Evolutionary conservation across 139 green algal species (phyloP).

Genomic region (Auxenochlorella protothecoides): DNA sequence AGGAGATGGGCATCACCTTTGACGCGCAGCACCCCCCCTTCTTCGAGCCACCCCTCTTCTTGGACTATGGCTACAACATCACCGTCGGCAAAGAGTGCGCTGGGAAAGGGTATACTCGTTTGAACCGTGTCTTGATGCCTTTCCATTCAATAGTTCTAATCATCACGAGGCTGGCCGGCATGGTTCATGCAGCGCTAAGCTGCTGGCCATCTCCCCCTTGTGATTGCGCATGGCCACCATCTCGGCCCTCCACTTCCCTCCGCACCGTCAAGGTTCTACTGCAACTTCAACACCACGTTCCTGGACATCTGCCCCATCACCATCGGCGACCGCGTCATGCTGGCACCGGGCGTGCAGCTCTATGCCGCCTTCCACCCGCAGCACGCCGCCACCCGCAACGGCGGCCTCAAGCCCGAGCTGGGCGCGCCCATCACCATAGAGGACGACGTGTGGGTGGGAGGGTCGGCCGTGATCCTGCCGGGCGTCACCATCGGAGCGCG

Average conservation of each 20-base stretch:
- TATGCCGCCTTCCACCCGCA: conserved; percentile 27
- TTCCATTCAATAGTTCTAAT: too few relatives aligned
- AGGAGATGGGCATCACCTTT: conserved; percentile 19
- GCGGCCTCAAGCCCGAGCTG: conserved; percentile 12
- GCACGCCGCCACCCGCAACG: conserved; percentile 11
- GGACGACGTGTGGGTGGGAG: conserved; percentile 25
- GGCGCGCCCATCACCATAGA: conserved; percentile 17
- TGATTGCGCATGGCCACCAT: not conserved
- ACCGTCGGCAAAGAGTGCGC: conserved; percentile 14
- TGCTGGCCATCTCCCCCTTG: not conserved
- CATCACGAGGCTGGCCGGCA: too few relatives aligned
- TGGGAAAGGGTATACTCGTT: not conserved
- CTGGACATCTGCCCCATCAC: conserved; percentile 31
- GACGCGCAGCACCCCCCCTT: conserved; percentile 25
- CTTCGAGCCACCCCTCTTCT: conserved; percentile 36
- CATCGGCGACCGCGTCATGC: conserved; percentile 32
- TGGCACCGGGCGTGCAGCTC: conserved; percentile 36
- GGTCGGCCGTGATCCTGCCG: conserved; percentile 16
- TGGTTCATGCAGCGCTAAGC: too few relatives aligned
- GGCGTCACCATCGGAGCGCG: conserved; percentile 44
- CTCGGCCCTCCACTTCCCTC: not conserved
- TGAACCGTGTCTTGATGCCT: not conserved
- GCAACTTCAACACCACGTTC: conserved; percentile 33
- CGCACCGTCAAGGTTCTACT: not conserved
- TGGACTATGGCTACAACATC: conserved; percentile 40